phyloP scores from a whole-genome alignment of 1,284 basidiomycete genomes.

The Pterula multifida region DNA sequence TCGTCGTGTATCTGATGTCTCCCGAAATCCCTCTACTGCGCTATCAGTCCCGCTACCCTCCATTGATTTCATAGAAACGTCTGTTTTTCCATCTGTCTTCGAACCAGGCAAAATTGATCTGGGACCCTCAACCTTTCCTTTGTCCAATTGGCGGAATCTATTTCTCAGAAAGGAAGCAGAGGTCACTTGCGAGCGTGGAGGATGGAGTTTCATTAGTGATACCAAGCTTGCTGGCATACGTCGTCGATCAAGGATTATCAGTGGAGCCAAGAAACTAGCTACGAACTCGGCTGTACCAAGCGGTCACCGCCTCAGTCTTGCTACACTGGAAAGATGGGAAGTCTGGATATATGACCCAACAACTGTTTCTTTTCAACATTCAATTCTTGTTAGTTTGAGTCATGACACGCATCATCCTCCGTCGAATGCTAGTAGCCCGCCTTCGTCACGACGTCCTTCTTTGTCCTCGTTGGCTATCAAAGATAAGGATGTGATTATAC shows the following conservation, averaged over 20 bases:
- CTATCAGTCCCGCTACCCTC: constrained; percentile 33
- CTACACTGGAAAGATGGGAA: constrained; percentile 69
- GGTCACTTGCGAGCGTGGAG: constrained; percentile 54
- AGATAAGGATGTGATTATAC: constrained; percentile 17
- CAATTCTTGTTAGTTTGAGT: constrained; percentile 33
- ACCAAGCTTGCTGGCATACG: constrained; percentile 52
- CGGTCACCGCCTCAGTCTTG: constrained; percentile 28
- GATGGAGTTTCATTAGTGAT: constrained; percentile 50
- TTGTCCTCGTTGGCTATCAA: constrained; percentile 10
- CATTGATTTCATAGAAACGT: constrained; percentile 32
- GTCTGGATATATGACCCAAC: constrained; percentile 62
- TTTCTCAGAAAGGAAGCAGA: constrained; percentile 43
- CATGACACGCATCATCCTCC: constrained; percentile 14
- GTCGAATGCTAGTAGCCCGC: constrained; percentile 7
- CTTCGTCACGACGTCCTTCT: constrained; percentile 12
- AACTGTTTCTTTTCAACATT: constrained; percentile 32
- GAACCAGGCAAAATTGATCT: constrained; percentile 24
- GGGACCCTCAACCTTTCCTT: constrained; percentile 13
- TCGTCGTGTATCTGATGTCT: constrained; percentile 54
- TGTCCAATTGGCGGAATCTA: constrained; percentile 41
- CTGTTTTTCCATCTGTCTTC: constrained; percentile 21
- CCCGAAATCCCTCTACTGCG: constrained; percentile 34
- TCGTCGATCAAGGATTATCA: constrained; percentile 26
- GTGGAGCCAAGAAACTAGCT: constrained; percentile 26
- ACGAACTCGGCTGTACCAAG: constrained; percentile 8